Evolutionary conservation across 2,329 filamentous ascomycete species (phyloP).

Genomic region (Esteya vermicola): DNA sequence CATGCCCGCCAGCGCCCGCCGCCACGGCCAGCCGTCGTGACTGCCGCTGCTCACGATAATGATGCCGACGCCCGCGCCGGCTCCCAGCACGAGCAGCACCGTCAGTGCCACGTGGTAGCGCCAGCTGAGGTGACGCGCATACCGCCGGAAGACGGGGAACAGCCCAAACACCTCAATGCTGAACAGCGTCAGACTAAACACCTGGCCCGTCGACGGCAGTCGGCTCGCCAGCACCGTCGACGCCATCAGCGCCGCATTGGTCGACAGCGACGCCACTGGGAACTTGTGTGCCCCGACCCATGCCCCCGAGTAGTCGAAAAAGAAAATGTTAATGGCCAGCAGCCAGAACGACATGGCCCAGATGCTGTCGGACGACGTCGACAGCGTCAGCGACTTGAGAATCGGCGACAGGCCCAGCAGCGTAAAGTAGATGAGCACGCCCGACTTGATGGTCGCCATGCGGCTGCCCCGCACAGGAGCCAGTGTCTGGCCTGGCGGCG

Average conservation of each 20-base stretch:
- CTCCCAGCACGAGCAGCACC: constrained; percentile 59
- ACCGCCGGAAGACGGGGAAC: constrained; percentile 92
- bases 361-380: constrained; percentile 86
- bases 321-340: constrained; percentile 89
- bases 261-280: constrained; percentile 60
- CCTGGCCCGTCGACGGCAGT: constrained; percentile 78
- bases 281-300: constrained; percentile 43
- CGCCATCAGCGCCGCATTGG: constrained; percentile 93
- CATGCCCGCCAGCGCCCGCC: constrained; percentile 52
- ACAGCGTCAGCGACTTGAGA: constrained; percentile 86
- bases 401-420: constrained; percentile 87
- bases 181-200: constrained; percentile 90
- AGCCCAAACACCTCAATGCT: constrained; percentile 94
- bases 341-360: constrained; percentile 95
- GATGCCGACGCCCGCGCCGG: constrained; percentile 63
- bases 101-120: constrained; percentile 68
- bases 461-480: constrained; percentile 26
- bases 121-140: constrained; percentile 71
- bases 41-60: constrained; percentile 34
- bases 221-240: constrained; percentile 86
- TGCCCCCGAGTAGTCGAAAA: constrained; percentile 80
- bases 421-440: constrained; percentile 82
- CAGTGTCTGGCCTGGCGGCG: constrained; percentile 13
- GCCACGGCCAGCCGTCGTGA: constrained; percentile 32
- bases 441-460: constrained; percentile 78